A percentile compares a stretch with the other conserved stretches of the same genome.
Evolutionary conservation across 495 filamentous ascomycete genomes (phyloP).

Genomic region (Penicillium silybi): DNA sequence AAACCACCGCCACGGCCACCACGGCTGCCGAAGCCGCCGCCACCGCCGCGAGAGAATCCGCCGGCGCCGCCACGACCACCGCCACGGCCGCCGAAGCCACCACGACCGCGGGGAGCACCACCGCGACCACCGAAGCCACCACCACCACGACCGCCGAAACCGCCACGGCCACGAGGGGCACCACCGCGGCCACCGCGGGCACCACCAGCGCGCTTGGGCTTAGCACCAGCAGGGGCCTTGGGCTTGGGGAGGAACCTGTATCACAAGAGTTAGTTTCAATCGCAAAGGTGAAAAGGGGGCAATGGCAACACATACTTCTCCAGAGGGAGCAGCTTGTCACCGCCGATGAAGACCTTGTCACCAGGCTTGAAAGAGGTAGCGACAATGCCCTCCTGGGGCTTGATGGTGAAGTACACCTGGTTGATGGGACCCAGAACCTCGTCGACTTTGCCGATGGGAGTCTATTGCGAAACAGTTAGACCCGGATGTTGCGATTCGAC

Average conservation of each 20-base stretch:
- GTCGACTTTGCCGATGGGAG: slow-evolving; percentile 56
- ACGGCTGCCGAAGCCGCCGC: slow-evolving; percentile 33
- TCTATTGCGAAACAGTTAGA: slow-evolving; percentile 34
- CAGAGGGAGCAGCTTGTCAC: slow-evolving; percentile 89
- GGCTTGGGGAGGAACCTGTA: slow-evolving; percentile 87
- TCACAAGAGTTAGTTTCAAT: slow-evolving; percentile 14
- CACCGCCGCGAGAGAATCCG: slow-evolving; percentile 25
- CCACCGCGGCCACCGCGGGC: slow-evolving; percentile 46
- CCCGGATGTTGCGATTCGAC: background rate
- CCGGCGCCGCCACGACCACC: slow-evolving; percentile 14
- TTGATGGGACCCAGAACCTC: slow-evolving; percentile 86
- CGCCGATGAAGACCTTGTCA: slow-evolving; percentile 94
- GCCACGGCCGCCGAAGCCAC: slow-evolving; percentile 22
- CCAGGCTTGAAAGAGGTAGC: slow-evolving; percentile 90
- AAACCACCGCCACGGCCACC: slow-evolving; percentile 41
- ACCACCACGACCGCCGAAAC: slow-evolving; percentile 34
- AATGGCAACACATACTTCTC: slow-evolving; percentile 56
- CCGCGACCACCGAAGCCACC: slow-evolving; percentile 44
- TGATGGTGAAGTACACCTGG: slow-evolving; percentile 97
- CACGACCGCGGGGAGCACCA: slow-evolving; percentile 37
- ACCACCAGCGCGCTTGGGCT: slow-evolving; percentile 57
- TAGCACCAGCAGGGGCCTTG: slow-evolving; percentile 69
- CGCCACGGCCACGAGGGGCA: slow-evolving; percentile 36
- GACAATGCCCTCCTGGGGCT: slow-evolving; percentile 92
- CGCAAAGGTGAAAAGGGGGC: background rate